Conservation (phyloP, 148 eudicot genomes). For the Selenicereus undatus region DNA sequence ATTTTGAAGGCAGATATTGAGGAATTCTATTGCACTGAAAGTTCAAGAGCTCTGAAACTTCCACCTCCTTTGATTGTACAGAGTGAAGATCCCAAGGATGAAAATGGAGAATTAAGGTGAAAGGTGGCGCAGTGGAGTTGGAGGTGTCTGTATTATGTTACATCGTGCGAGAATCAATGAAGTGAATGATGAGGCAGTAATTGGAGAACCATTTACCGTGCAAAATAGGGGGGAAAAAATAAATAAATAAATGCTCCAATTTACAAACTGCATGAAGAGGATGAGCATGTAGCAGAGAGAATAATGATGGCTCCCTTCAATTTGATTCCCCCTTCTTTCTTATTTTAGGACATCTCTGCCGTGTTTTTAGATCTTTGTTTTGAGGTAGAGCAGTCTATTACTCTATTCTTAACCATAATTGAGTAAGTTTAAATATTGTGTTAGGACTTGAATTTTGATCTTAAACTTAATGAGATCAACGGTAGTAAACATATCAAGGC, state of each 20-base stretch:
- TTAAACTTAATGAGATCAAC: too few species aligned
- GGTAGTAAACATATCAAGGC: too few species aligned
- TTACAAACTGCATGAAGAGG: constrained; percentile 9
- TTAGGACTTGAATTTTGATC: neutral
- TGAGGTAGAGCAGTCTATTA: neutral
- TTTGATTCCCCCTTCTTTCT: neutral
- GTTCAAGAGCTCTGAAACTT: too few species aligned
- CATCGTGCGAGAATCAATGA: constrained; percentile 23
- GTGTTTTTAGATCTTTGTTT: neutral
- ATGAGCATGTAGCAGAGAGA: constrained; percentile 6
- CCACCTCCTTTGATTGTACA: constrained; percentile 20
- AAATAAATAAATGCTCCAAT: neutral
- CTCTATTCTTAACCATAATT: neutral
- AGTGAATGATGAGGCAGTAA: constrained; percentile 24
- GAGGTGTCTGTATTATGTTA: constrained; percentile 10
- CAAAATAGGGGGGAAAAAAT: neutral
- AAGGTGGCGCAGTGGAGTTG: constrained; percentile 16
- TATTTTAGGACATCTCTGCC: neutral
- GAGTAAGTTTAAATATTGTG: neutral
- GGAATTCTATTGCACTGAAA: too few species aligned
- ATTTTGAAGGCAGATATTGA: too few species aligned
- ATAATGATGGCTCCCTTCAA: constrained; percentile 13
- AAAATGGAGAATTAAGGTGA: neutral
- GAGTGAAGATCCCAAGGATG: constrained; percentile 26
- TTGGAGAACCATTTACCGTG: constrained; percentile 13